phyloP scores from a whole-genome alignment of 2,329 filamentous ascomycete genomes.

The Thermochaetoides dissita region DNA sequence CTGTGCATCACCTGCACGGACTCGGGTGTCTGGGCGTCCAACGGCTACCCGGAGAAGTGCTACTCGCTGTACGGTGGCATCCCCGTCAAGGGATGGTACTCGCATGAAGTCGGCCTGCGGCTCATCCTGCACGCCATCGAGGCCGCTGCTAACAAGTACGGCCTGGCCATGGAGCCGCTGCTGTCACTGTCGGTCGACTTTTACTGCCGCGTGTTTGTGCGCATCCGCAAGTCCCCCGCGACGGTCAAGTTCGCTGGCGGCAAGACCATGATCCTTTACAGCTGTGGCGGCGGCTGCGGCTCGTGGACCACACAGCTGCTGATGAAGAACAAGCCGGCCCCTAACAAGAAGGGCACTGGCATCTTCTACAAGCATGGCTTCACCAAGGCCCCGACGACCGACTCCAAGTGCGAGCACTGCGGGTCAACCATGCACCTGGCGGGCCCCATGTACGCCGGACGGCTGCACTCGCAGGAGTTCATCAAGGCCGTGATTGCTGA shows the following conservation, averaged over 20 bases:
- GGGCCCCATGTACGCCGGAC: constrained; percentile 90
- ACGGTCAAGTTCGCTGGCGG: constrained; percentile 82
- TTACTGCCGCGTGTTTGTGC: constrained; percentile 80
- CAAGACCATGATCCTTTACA: constrained; percentile 87
- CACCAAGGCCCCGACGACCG: constrained; percentile 53
- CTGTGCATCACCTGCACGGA: constrained; percentile 95
- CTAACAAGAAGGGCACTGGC: constrained; percentile 56
- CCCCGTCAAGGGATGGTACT: constrained; percentile 70
- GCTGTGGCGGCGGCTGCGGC: constrained; percentile 82
- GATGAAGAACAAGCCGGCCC: constrained; percentile 50
- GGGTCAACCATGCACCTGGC: constrained; percentile 73
- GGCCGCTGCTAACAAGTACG: constrained; percentile 68
- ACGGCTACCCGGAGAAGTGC: constrained; percentile 86
- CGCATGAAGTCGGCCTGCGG: constrained; percentile 79
- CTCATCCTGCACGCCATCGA: constrained; percentile 75
- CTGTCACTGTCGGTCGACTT: constrained; percentile 93
- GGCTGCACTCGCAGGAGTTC: constrained; percentile 72
- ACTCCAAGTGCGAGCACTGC: constrained; percentile 65
- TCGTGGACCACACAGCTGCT: constrained; percentile 76
- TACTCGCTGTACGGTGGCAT: constrained; percentile 88
- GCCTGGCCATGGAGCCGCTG: constrained; percentile 76
- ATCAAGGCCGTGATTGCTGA: constrained; percentile 64
- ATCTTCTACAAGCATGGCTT: constrained; percentile 68
- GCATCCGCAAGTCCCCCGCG: constrained; percentile 62
- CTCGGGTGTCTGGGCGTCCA: constrained; percentile 85